Percentiles rank a stretch among this genome's conserved stretches.
Evolutionary conservation across 495 filamentous ascomycete species (phyloP).

Genomic region (Xylaria venustula): DNA sequence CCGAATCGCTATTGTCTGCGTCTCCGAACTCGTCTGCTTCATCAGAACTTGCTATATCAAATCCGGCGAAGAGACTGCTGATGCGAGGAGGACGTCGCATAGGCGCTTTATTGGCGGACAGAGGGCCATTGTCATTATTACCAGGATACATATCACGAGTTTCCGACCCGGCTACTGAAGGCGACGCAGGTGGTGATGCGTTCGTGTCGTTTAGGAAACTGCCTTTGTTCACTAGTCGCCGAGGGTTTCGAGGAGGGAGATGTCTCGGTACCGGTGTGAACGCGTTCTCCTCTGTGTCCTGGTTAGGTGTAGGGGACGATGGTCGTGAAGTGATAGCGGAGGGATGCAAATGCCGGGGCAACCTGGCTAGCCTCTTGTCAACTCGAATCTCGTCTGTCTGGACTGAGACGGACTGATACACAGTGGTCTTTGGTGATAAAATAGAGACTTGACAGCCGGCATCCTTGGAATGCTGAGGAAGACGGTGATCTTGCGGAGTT

Average conservation of each 20-base stretch:
- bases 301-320: conserved; percentile 40
- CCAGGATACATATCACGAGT: conserved; percentile 71
- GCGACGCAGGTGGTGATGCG: conserved; percentile 43
- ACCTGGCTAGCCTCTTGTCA: conserved; percentile 67
- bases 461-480: conserved; percentile 56
- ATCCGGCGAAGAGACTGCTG: conserved; percentile 84
- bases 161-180: conserved; percentile 30
- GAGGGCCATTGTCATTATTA: conserved; percentile 78
- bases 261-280: conserved; percentile 52
- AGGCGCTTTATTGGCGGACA: conserved; percentile 59
- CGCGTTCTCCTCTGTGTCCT: conserved; percentile 33
- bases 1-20: conserved; percentile 61
- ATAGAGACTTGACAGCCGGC: conserved; percentile 55
- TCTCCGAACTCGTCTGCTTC: conserved; percentile 58
- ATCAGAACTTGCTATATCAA: conserved; percentile 59
- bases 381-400: conserved; percentile 89
- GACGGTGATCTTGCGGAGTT: conserved; percentile 51
- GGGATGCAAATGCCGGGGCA: conserved; percentile 76
- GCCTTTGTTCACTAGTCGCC: conserved; percentile 43
- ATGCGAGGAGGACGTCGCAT: conserved; percentile 70
- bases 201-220: conserved; percentile 45
- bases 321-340: conserved; percentile 64
- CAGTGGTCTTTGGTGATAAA: conserved; percentile 35
- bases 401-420: conserved; percentile 62
- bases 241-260: conserved; percentile 51